Evolutionary conservation across 2,329 filamentous ascomycete genomes (phyloP).

Genomic region (Neonectria faginata): DNA sequence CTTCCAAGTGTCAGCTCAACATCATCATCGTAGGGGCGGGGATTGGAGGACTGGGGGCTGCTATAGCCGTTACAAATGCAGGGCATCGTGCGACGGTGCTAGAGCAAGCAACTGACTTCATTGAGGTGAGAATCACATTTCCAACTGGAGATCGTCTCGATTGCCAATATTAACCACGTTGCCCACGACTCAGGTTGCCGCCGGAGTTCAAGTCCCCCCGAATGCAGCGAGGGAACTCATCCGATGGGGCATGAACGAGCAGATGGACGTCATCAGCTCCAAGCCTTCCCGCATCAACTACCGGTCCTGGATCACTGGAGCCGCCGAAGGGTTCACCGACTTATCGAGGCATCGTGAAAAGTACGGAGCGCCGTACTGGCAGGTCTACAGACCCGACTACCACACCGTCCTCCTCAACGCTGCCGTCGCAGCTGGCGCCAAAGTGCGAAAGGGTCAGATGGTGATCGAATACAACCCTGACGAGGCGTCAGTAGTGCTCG

Average conservation of each 20-base stretch:
- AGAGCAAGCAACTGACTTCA: conserved; percentile 25
- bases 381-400: conserved; percentile 22
- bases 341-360: conserved; percentile 13
- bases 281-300: conserved; percentile 23
- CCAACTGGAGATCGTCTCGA: too few relatives aligned
- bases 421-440: conserved; percentile 11
- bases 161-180: too few relatives aligned
- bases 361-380: conserved; percentile 23
- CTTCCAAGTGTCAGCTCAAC: conserved; percentile 12
- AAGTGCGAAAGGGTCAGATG: conserved; percentile 14
- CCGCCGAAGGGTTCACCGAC: conserved; percentile 8
- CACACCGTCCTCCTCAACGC: conserved; percentile 16
- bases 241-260: conserved; percentile 22
- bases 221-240: conserved; percentile 23
- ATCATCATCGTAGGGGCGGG: conserved; percentile 26
- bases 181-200: conserved; percentile 6
- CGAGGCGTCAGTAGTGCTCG: conserved; percentile 3
- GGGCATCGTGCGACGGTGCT: conserved; percentile 23
- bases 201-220: conserved; percentile 26
- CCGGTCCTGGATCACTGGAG: conserved; percentile 18
- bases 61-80: conserved; percentile 16
- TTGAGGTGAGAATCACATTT: conserved; percentile 8
- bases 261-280: conserved; percentile 24
- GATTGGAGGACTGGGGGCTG: conserved; percentile 21
- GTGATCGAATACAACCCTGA: conserved; percentile 10